Base-by-base conservation (phyloP, 2,329 filamentous ascomycete species). In the Dichotomopilus funicola region DNA sequence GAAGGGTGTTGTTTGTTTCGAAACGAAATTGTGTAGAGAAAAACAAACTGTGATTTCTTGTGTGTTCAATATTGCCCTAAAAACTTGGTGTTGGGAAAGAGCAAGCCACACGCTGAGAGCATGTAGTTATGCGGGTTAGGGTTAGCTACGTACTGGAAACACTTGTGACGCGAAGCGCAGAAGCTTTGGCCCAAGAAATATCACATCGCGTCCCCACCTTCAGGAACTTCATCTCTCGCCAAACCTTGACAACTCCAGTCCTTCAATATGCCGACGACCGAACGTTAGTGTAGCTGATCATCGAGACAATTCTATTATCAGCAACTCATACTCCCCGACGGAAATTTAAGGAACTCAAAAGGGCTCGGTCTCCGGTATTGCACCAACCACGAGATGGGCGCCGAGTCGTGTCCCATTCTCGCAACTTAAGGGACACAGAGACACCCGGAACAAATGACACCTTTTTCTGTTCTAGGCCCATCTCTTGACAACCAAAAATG, bases 401-500 rank as follows among this genome's bases (percentile, higher is more conserved):
- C 37, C 44, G 34, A 40, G 13, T n/a, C 36, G 33, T 42, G 37
- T 19, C 13, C 45, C 27, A n/a, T 49, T 51, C 9, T 35, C 34
- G 37, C 11, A 10, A 48, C 50, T 53, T 41, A 46, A 46, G 9
- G 36, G 38, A 37, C 40, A 50, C 8, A 31, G 31, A 11, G 35
- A 36, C 9, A 27, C 19, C 19, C 19, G 19, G 19, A 27, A 27
- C 19, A 27, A 38, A 40, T 35, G 42, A 33, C 45, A 46, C 12
- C 13, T 44, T 27, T 27, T 43, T 49, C 34, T 6, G 49, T 55
- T 55, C 52, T 46, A 46, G 56, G 45, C 52, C 53, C 10, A 40
- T 47, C 42, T 41, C 54, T 51, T 9, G 27, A 37, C 19, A 31
- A 37, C 45, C 57, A 51, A 50, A 53, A 61, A 54, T 41, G 53